A percentile compares a stretch with the other conserved stretches of the same genome.
phyloP scores from a whole-genome alignment of 208 protist genomes.

The Acanthamoeba royreba region DNA sequence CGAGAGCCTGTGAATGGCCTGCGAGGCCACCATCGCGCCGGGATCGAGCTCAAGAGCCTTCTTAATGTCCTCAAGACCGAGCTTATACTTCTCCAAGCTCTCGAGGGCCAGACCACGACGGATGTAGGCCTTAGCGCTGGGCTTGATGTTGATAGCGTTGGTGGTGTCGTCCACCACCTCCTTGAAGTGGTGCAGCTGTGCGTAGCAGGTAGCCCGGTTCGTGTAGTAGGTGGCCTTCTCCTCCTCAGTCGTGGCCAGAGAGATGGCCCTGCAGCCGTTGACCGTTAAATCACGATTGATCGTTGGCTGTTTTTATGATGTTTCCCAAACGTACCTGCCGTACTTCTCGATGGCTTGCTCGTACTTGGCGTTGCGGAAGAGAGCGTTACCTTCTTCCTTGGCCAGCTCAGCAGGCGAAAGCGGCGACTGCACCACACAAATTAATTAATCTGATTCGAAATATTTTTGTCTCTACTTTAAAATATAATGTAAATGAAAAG shows the following conservation, averaged over 20 bases:
- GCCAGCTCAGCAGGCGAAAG: not conserved
- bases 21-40: not conserved
- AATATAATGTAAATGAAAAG: too few species aligned
- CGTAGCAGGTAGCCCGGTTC: slow-evolving; percentile 86
- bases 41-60: not conserved
- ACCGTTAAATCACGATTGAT: not conserved
- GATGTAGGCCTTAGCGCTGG: slow-evolving; percentile 91
- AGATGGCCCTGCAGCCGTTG: slow-evolving; percentile 80
- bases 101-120: slow-evolving; percentile 88
- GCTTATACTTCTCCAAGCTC: slow-evolving; percentile 93
- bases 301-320: too few species aligned
- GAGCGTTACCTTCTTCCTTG: slow-evolving; percentile 87
- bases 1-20: slow-evolving; percentile 10
- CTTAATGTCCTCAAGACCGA: slow-evolving; percentile 84
- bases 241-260: slow-evolving; percentile 77
- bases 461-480: too few species aligned
- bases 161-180: slow-evolving; percentile 93
- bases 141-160: slow-evolving; percentile 92
- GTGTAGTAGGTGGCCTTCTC: slow-evolving; percentile 54
- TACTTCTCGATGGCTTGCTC: slow-evolving; percentile 83
- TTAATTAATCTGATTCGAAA: too few species aligned
- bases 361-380: slow-evolving; percentile 94
- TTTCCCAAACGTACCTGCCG: slow-evolving; percentile 70
- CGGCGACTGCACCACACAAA: not conserved
- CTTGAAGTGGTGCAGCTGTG: slow-evolving; percentile 94